Percentiles rank a stretch among this genome's conserved stretches.
These are phyloP conservation scores for Fraxinus floribunda DNA, from an alignment of 305 asterid species.

Conservation along the genomic window DNA sequence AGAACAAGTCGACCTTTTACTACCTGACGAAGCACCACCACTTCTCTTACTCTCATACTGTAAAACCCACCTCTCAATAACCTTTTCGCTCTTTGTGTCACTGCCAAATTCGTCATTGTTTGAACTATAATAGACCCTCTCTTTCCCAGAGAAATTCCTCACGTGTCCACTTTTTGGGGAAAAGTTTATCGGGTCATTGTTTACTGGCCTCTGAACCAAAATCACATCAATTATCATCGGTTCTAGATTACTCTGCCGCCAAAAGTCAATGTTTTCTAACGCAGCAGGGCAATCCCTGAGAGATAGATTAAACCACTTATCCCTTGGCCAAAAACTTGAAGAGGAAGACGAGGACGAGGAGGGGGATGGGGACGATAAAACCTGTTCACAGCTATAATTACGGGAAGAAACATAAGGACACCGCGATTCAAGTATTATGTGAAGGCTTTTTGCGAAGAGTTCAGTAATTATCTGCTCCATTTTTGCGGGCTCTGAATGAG, in stretches of 20 bases:
- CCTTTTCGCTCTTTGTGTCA: conserved; percentile 50
- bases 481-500: conserved; percentile 72
- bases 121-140: conserved; percentile 41
- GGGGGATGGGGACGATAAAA: conserved; percentile 68
- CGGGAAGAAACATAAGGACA: conserved; percentile 83
- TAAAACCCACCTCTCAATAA: conserved; percentile 85
- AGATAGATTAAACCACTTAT: conserved; percentile 82
- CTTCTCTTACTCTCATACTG: conserved; percentile 71
- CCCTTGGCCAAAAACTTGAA: conserved; percentile 70
- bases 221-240: conserved; percentile 82
- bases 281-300: conserved; percentile 85
- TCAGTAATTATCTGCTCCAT: conserved; percentile 86
- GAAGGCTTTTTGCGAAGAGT: conserved; percentile 82
- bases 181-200: conserved; percentile 54
- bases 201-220: conserved; percentile 49
- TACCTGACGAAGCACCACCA: conserved; percentile 38
- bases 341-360: conserved; percentile 59
- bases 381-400: conserved; percentile 73
- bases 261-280: conserved; percentile 78
- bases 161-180: conserved; percentile 40
- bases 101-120: conserved; percentile 54
- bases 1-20: conserved; percentile 50
- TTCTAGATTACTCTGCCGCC: conserved; percentile 77
- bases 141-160: conserved; percentile 40
- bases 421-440: conserved; percentile 81